Evolutionary conservation across 805 yeast species (phyloP), one percentile per base, ranked within the genome.

Genomic region (Phaffomyces antillensis): DNA sequence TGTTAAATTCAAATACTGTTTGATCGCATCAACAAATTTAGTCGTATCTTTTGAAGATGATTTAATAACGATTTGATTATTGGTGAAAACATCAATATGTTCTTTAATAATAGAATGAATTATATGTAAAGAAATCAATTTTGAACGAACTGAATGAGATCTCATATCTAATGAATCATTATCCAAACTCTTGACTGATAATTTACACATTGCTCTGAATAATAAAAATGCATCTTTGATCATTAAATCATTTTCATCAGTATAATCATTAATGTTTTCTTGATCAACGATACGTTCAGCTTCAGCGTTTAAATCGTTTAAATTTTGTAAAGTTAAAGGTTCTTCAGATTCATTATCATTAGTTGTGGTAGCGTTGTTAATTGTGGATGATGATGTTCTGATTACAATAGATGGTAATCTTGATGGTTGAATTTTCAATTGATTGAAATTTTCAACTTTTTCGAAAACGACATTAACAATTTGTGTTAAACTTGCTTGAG

Each of bases 401-500:
- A 46, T n/a, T 7, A 49, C 30, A 13, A 37, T 16, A 2, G 46
- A 43, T 23, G 44, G 37, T 12, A 46, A 13, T 37, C 46, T 44
- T 11, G 30, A 17, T 28, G 30, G 13, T 28, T 28, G 30, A 3
- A 11, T 28, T 16, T 36, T 43, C 20, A 41, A 36, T 3, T 30
- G 28, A 28, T 67, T 52, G 32, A 67, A 60, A 38, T 59, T 63
- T 43, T 72, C 74, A 36, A 79, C 77, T 50, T 93, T 77, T 50
- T 86, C 95, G 66, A 88, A 93, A 11, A 90, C 83, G 9, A 86
- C 81, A 44, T 81, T 81, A 20, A 93, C 87, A 56, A 91, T 84
- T 66, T 93, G 99, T 3, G 95, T 86, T 52, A 93, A 72, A 8
- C 93, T 84, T 2, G 96, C 98, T 68, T 95, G 98, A 0, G 99